Evolutionary conservation across 192 early-diverging fungal species (phyloP).

Genomic region (Diversispora eburnea): DNA sequence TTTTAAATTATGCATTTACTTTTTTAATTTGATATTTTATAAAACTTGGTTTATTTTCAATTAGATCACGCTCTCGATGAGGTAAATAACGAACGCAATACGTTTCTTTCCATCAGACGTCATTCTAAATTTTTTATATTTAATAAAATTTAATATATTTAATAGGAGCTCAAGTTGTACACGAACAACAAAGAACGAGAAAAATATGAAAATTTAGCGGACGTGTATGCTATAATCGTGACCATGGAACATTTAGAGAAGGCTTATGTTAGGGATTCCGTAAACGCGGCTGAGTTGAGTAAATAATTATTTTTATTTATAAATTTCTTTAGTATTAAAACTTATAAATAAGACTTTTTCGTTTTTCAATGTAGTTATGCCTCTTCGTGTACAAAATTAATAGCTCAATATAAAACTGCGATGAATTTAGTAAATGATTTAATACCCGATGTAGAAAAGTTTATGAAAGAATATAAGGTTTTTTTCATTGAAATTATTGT

Average conservation of each 20-base stretch:
- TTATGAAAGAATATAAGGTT: constrained; percentile 80
- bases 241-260: constrained; percentile 89
- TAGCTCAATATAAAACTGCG: constrained; percentile 88
- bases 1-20: background rate
- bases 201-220: constrained; percentile 87
- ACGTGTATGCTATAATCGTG: constrained; percentile 88
- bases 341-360: background rate
- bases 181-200: constrained; percentile 83
- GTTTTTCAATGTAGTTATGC: constrained; percentile 65
- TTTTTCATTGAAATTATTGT: too few species aligned
- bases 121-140: background rate
- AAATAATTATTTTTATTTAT: background rate
- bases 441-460: constrained; percentile 64
- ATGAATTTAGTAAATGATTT: constrained; percentile 59
- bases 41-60: background rate
- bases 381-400: constrained; percentile 81
- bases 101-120: background rate
- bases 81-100: background rate
- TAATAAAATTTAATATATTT: background rate
- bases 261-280: constrained; percentile 85
- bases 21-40: background rate
- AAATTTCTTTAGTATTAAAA: background rate
- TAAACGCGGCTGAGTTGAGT: constrained; percentile 71
- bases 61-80: constrained; percentile 13
- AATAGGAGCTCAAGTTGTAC: constrained; percentile 78